Percentiles rank a stretch among this genome's conserved stretches.
phyloP scores from a whole-genome alignment of 257 asterid species.

The Petunia axillaris region DNA sequence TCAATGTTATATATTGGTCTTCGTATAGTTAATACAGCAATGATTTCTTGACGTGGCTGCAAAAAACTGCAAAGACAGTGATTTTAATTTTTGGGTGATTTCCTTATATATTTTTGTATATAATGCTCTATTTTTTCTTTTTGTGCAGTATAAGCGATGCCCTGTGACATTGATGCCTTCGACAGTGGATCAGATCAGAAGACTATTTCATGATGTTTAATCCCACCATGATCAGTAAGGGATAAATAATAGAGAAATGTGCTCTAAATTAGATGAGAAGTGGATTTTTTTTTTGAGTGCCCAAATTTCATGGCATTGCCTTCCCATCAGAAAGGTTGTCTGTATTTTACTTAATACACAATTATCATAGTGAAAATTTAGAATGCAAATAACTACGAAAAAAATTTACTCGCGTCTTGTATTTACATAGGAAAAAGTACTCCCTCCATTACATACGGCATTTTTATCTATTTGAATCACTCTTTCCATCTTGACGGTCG shows the following conservation, averaged over 20 bases:
- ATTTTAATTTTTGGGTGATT: neutral
- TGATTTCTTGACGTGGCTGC: constrained; percentile 13
- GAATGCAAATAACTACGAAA: neutral
- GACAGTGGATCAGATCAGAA: constrained; percentile 84
- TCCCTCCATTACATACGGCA: no score
- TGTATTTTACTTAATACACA: neutral
- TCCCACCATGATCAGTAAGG: neutral
- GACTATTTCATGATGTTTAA: constrained; percentile 87
- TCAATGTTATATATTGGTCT: neutral
- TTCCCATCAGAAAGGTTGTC: neutral
- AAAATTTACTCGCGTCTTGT: neutral
- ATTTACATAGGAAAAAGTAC: neutral
- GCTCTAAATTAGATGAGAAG: neutral
- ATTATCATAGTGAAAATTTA: constrained; percentile 4
- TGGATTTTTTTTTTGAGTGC: neutral
- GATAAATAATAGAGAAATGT: neutral
- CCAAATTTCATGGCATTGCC: neutral
- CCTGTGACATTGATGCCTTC: constrained; percentile 89
- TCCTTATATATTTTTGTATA: neutral
- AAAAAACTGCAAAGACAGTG: neutral
- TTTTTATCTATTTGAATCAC: no score
- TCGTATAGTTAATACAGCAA: neutral
- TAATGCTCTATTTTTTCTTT: constrained; percentile 1
- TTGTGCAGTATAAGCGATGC: constrained; percentile 87
- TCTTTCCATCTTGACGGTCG: no score